A percentile compares a stretch with the other conserved stretches of the same genome.
Evolutionary conservation across 2,329 filamentous ascomycete genomes (phyloP).

Genomic region (Hypomyces rosellus): DNA sequence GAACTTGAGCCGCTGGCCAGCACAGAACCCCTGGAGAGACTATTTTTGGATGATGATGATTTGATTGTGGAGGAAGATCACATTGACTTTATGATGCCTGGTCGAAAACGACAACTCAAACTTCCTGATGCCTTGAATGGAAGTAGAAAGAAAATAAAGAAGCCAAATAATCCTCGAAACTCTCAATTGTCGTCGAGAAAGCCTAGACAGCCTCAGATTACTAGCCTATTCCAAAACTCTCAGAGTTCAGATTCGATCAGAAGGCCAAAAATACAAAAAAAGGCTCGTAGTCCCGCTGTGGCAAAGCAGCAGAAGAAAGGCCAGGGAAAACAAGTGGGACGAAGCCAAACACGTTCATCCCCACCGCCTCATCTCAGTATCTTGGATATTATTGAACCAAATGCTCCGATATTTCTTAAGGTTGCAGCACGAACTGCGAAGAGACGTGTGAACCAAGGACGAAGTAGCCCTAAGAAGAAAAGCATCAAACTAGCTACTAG

Average conservation of each 20-base stretch:
- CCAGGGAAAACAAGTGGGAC: constrained; percentile 11
- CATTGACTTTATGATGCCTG: constrained; percentile 45
- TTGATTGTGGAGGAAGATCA: constrained; percentile 44
- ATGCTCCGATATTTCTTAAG: constrained; percentile 52
- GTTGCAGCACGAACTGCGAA: constrained; percentile 55
- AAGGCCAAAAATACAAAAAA: neutral
- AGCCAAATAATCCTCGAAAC: constrained; percentile 16
- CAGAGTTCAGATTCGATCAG: neutral
- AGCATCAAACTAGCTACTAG: constrained; percentile 54
- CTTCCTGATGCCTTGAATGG: constrained; percentile 19
- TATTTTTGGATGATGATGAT: constrained; percentile 25
- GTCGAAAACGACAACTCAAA: constrained; percentile 34
- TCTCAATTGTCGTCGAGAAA: constrained; percentile 11
- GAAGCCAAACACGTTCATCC: constrained; percentile 6
- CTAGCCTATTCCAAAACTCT: constrained; percentile 19
- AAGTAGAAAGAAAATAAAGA: constrained; percentile 22
- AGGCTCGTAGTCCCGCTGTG: neutral
- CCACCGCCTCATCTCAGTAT: constrained; percentile 50
- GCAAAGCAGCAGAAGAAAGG: neutral
- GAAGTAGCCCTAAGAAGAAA: constrained; percentile 49
- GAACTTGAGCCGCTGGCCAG: constrained; percentile 12
- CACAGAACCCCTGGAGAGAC: constrained; percentile 4
- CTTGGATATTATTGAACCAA: constrained; percentile 49
- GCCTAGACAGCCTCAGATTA: constrained; percentile 27
- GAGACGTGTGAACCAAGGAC: constrained; percentile 41